Base-by-base conservation (phyloP, 768 basidiomycete species). In the Rhizopogon sp. region DNA sequence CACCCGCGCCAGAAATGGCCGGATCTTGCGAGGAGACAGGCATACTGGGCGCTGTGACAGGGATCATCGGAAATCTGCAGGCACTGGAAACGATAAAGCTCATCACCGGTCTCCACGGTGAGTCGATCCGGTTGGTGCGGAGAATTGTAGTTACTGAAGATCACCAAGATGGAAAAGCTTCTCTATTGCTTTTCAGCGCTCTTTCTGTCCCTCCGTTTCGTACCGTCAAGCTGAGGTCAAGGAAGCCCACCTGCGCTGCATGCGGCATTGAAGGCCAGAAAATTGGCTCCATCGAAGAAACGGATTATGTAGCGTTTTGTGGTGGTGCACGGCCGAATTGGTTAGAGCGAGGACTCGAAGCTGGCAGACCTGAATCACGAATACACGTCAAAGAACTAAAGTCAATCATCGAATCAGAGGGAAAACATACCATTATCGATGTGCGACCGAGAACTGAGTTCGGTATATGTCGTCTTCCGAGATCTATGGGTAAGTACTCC, bases 11-110 rank as follows among this genome's bases (percentile, higher is more conserved):
- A 17, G 82, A 82, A 52, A 75, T 75, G 28, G 71, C 80, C 1
- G 87, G 91, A 7, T 83, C 85, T 8, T 99, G 97, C 60, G 93
- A 88, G 62, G 94, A 97, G 65, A 76, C 84, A 4, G 95, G 96
- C 1, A 85, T 98, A 5, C 72, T 97, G 46, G 96, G 96, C 6
- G 84, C 79, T 0, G 93, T 97, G 1, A 91, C 92, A 0, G 96
- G 96, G 1, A 74, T 92, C 47, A 90, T 98, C 42, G 95, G 95
- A 4, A 88, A 83, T 58, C 70, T 95, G 65, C 94, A 97, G 75
- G 95, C 95, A 5, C 67, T 92, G 35, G 93, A 97, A 70, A 79
- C 91, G 1, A 84, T 96, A 71, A 93, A 90, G 70, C 77, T 91
- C 51, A 74, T 92, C 41, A 75, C 77, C 1, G 90, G 85, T 4